phyloP scores from a whole-genome alignment of 306 rosid species.

The Bauhinia variegata region DNA sequence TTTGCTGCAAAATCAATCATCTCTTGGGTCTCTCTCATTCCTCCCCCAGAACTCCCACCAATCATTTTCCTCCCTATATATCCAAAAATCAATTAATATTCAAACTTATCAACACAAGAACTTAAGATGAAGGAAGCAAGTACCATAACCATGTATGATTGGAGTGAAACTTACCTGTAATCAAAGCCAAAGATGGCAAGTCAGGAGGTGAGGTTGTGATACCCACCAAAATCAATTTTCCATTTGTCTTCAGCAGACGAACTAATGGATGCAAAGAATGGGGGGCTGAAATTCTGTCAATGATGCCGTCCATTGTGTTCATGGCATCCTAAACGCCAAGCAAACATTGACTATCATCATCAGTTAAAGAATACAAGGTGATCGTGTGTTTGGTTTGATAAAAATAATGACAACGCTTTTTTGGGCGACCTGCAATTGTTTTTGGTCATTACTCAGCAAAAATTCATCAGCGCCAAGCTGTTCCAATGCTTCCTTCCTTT shows the following conservation, averaged over 20 bases:
- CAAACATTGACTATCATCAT: not conserved
- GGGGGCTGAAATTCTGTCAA: constrained; percentile 49
- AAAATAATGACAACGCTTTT: no score
- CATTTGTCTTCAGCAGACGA: constrained; percentile 39
- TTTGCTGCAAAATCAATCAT: constrained; percentile 45
- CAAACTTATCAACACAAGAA: not conserved
- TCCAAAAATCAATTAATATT: not conserved
- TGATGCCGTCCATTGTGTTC: constrained; percentile 51
- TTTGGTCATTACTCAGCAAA: constrained; percentile 47
- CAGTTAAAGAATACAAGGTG: no score
- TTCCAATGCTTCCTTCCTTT: constrained; percentile 55
- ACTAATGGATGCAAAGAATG: constrained; percentile 45
- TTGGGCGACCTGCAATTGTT: constrained; percentile 39
- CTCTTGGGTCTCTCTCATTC: constrained; percentile 40
- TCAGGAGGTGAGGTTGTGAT: constrained; percentile 38
- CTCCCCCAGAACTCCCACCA: constrained; percentile 41
- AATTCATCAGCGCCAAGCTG: constrained; percentile 49
- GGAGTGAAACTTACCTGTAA: constrained; percentile 29
- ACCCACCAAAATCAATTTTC: constrained; percentile 50
- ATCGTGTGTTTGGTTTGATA: no score
- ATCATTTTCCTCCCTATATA: constrained; percentile 41
- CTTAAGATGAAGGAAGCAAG: not conserved
- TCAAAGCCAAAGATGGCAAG: constrained; percentile 33
- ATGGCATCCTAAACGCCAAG: constrained; percentile 27
- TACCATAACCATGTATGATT: not conserved